Conservation (phyloP, 2,329 filamentous ascomycete genomes). For the Pleomassaria siparia region DNA sequence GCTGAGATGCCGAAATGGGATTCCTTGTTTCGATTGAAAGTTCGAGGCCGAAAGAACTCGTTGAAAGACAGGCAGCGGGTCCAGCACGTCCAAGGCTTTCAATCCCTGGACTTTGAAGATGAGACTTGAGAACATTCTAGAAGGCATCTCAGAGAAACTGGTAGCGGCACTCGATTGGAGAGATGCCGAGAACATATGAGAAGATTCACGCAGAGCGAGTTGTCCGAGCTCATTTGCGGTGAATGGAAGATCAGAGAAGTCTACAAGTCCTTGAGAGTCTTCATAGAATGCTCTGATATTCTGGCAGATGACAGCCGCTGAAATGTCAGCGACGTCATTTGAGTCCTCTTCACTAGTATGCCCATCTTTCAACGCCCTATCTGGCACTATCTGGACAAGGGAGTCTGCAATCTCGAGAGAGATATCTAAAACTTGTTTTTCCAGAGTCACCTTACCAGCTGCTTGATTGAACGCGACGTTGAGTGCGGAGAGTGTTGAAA, state of each 20-base stretch:
- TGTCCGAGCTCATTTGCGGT: slow-evolving; percentile 27
- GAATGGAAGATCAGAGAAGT: slow-evolving; percentile 33
- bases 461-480: slow-evolving; percentile 32
- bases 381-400: slow-evolving; percentile 41
- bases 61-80: slow-evolving; percentile 27
- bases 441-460: slow-evolving; percentile 5
- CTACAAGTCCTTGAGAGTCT: slow-evolving; percentile 39
- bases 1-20: slow-evolving; percentile 32
- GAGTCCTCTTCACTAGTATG: slow-evolving; percentile 9
- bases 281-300: slow-evolving; percentile 37
- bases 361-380: slow-evolving; percentile 29
- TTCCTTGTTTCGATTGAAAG: neutral
- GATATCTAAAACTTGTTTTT: slow-evolving; percentile 22
- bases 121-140: slow-evolving; percentile 36
- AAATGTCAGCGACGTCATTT: slow-evolving; percentile 5
- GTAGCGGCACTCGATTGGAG: slow-evolving; percentile 14
- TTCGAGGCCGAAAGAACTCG: slow-evolving; percentile 16
- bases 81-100: slow-evolving; percentile 26
- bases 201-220: slow-evolving; percentile 32
- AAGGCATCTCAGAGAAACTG: slow-evolving; percentile 29
- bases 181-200: slow-evolving; percentile 26
- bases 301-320: slow-evolving; percentile 15
- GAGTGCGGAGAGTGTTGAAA: slow-evolving; percentile 61
- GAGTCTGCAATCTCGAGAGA: slow-evolving; percentile 42
- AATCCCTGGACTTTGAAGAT: slow-evolving; percentile 34